Conservation (phyloP, 306 rosid genomes). For the Bauhinia variegata region DNA sequence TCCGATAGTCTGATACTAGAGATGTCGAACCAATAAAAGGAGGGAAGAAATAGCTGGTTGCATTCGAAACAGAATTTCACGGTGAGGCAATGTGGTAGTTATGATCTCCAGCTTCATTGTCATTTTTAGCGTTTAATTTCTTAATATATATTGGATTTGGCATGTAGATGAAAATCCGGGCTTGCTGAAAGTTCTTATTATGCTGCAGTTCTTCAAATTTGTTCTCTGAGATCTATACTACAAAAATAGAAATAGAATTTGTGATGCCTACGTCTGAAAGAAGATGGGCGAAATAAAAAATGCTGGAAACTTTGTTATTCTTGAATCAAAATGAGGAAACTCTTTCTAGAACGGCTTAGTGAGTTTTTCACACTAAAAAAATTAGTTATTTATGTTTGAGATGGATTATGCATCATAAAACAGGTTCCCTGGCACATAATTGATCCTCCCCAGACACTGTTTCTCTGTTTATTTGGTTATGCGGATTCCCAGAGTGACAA, state of each 20-base stretch:
- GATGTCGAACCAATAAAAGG: neutral
- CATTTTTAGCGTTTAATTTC: neutral
- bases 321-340: too few species aligned
- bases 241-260: neutral
- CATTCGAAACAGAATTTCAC: neutral
- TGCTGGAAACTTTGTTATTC: neutral
- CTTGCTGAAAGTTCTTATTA: conserved; percentile 4
- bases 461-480: neutral
- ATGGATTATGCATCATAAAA: neutral
- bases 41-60: conserved; percentile 12
- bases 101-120: neutral
- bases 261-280: neutral
- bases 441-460: neutral
- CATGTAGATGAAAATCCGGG: neutral
- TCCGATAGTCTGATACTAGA: neutral
- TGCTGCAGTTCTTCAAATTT: neutral
- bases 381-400: neutral
- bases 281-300: neutral
- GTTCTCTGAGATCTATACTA: neutral
- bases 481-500: neutral
- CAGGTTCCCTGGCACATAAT: neutral
- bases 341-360: neutral
- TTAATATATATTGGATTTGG: neutral
- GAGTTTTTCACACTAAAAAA: neutral
- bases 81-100: neutral